Conservation (phyloP, 2,329 filamentous ascomycete species). For the Nothopassalora personata region DNA sequence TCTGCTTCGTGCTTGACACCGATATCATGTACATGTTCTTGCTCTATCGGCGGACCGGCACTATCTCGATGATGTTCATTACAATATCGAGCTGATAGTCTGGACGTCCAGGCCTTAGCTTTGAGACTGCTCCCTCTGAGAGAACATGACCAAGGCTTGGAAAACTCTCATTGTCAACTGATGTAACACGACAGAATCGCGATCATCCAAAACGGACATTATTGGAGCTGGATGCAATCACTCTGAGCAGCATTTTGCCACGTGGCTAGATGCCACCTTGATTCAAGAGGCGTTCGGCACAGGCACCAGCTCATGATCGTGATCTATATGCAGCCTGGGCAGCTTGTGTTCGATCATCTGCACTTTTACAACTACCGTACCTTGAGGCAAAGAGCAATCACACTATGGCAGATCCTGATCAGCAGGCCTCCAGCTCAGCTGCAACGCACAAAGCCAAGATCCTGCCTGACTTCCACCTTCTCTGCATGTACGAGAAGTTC, state of each 20-base stretch:
- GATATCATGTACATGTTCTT: background rate
- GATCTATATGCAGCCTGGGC: background rate
- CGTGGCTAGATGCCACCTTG: background rate
- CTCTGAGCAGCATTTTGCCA: background rate
- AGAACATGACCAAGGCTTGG: no score
- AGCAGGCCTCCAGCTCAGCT: background rate
- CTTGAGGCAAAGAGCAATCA: background rate
- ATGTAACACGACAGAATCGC: no score
- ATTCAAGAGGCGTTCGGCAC: background rate
- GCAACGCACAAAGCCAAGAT: background rate
- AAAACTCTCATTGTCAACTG: no score
- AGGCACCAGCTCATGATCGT: background rate
- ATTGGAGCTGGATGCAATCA: no score
- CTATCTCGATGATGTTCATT: no score
- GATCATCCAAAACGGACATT: no score
- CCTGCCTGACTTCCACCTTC: constrained; percentile 40
- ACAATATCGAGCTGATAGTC: no score
- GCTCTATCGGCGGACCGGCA: no score
- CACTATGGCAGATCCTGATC: background rate
- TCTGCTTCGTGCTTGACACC: background rate
- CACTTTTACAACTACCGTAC: background rate
- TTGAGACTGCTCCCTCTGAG: no score
- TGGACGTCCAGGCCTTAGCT: no score
- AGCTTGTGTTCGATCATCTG: background rate
- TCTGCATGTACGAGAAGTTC: constrained; percentile 36